Base-by-base conservation (phyloP, 805 yeast genomes). In the Saccharomycopsis fermentans region DNA sequence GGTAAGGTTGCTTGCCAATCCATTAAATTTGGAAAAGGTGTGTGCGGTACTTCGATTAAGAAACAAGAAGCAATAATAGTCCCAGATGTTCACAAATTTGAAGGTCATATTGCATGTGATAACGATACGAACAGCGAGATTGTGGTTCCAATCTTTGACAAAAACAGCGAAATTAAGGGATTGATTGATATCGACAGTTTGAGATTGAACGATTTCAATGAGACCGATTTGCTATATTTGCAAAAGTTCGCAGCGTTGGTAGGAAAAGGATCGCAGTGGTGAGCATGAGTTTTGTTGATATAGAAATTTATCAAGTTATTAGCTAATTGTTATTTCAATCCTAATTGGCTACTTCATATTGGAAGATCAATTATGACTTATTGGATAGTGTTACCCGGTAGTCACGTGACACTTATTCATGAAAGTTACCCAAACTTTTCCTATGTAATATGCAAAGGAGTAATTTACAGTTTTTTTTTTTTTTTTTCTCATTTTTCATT, bases 21-120 rank as follows among this genome's bases (percentile, higher is more conserved):
- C 29, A 94, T 92, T 59, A 67, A 73, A 58, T 73, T 86, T 55
- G 97, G 96, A 4, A 77, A 73, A 59, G 99, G 99, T 14, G 98
- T 92, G 0, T 94, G 98, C 73, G 98, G 99, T 4, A 73, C 81
- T 0, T 96, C 96, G 1, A 70, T 71, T 58, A 57, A 69, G 51
- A 86, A 96, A 0, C 96, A 90, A 67, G 50, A 43, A 21, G 8
- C 50, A 2, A 43, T 43, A 19, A 67, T 90, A 6, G 97, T 92
- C 11, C 75, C 78, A 0, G 81, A 92, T 68, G 98, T 92, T 1
- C 76, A 85, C 21, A 69, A 79, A 64, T 90, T 82, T 65, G 96
- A 96, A 0, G 96, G 96, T 1, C 98, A 92, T 68, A 94, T 92
- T 63, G 98, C 98, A 0, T 92, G 99, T 72, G 99, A 94, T 72